phyloP scores from a whole-genome alignment of 2,329 filamentous ascomycete species.

The Tricladium varicosporioides region DNA sequence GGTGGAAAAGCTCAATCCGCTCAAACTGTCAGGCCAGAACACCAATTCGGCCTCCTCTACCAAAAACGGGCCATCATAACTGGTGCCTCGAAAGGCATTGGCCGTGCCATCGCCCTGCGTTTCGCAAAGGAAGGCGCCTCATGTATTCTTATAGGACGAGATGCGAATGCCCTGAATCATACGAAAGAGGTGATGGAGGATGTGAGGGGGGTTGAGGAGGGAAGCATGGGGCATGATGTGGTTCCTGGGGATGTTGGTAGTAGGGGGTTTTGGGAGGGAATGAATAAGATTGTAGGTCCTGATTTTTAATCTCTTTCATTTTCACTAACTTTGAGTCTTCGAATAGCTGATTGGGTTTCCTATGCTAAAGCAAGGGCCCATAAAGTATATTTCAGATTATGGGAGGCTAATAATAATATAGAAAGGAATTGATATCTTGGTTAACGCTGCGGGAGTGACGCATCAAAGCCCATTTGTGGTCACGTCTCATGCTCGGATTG shows the following conservation, averaged over 20 bases:
- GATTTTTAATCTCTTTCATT: neutral
- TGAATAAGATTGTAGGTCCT: conserved; percentile 25
- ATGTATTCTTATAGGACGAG: conserved; percentile 61
- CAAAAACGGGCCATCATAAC: conserved; percentile 45
- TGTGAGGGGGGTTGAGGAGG: conserved; percentile 38
- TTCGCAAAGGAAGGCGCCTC: conserved; percentile 62
- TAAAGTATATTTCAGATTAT: no score
- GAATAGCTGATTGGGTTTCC: neutral
- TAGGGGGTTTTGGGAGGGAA: conserved; percentile 26
- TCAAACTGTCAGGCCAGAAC: no score
- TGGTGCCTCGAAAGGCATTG: conserved; percentile 70
- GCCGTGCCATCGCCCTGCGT: conserved; percentile 62
- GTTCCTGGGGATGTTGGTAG: conserved; percentile 31
- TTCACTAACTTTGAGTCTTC: neutral
- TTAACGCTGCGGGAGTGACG: conserved; percentile 78
- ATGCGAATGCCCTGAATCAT: conserved; percentile 32
- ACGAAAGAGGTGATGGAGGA: conserved; percentile 58
- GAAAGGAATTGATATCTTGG: conserved; percentile 54
- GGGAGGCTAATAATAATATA: conserved; percentile 2
- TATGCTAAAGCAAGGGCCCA: no score
- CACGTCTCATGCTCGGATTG: conserved; percentile 49
- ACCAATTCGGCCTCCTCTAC: neutral
- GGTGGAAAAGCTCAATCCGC: no score
- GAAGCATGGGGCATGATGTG: conserved; percentile 17
- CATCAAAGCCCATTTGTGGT: conserved; percentile 63